A percentile compares a stretch with the other conserved stretches of the same genome.
These are phyloP conservation scores for Sphagnum fallax DNA, from an alignment of 228 moss, liverwort and hornwort species.

Conservation along the genomic window DNA sequence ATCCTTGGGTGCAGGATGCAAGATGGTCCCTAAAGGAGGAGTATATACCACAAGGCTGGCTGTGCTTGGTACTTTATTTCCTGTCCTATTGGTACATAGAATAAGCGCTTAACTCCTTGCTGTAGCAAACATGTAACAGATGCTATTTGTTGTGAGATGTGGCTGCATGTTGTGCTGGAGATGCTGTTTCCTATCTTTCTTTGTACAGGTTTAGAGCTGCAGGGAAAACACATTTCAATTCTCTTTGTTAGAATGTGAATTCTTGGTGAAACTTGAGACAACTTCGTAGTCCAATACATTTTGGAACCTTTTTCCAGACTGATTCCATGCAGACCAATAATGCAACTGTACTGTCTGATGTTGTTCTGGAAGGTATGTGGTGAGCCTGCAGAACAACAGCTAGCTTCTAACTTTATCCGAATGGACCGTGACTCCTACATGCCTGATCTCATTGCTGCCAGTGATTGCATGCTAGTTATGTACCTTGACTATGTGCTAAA, in stretches of 20 bases:
- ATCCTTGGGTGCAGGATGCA: slow-evolving; percentile 42
- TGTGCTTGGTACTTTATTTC: slow-evolving; percentile 56
- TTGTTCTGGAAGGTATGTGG: slow-evolving; percentile 77
- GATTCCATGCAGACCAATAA: not conserved
- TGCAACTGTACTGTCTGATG: slow-evolving; percentile 6
- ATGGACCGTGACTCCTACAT: slow-evolving; percentile 73
- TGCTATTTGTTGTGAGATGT: not conserved
- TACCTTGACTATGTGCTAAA: not conserved
- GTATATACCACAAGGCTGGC: slow-evolving; percentile 71
- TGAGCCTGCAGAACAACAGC: slow-evolving; percentile 63
- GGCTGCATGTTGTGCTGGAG: too few relatives aligned
- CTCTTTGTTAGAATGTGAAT: too few relatives aligned
- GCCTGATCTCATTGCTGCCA: slow-evolving; percentile 83
- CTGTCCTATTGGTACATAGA: not conserved
- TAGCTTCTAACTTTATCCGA: slow-evolving; percentile 65
- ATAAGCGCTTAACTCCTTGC: not conserved
- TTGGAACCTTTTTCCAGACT: too few relatives aligned
- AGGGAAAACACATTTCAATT: too few relatives aligned
- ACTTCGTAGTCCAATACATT: too few relatives aligned
- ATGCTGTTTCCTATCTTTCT: too few relatives aligned
- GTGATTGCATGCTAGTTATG: slow-evolving; percentile 95
- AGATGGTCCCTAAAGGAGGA: slow-evolving; percentile 73
- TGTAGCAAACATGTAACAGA: not conserved
- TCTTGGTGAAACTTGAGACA: too few relatives aligned
- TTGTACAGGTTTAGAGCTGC: too few relatives aligned